Evolutionary conservation across 2,329 filamentous ascomycete genomes (phyloP).

Genomic region (Clarireedia monteithiana): DNA sequence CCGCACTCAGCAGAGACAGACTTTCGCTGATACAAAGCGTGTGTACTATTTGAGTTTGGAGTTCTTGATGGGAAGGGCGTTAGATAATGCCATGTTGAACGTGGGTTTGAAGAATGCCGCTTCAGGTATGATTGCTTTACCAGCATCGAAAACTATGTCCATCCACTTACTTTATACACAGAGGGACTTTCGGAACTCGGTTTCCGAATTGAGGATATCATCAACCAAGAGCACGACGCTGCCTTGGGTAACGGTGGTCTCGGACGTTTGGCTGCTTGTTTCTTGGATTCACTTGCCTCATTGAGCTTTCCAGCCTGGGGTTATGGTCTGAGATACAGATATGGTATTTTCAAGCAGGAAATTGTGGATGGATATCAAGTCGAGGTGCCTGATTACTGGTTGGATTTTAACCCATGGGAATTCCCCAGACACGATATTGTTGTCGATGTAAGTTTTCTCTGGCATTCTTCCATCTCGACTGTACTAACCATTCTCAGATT

Average conservation of each 20-base stretch:
- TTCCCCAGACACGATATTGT: slow-evolving; percentile 93
- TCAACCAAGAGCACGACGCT: slow-evolving; percentile 90
- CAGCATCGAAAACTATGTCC: slow-evolving; percentile 55
- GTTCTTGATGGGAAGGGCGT: slow-evolving; percentile 91
- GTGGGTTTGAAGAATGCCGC: slow-evolving; percentile 81
- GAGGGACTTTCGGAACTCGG: slow-evolving; percentile 83
- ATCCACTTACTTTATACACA: slow-evolving; percentile 31
- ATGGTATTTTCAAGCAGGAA: slow-evolving; percentile 99
- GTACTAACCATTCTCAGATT: slow-evolving; percentile 39
- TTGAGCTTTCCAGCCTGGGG: slow-evolving; percentile 97
- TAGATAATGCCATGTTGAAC: slow-evolving; percentile 99
- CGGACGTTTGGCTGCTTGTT: slow-evolving; percentile 89
- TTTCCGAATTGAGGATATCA: slow-evolving; percentile 94
- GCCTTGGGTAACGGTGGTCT: slow-evolving; percentile 94
- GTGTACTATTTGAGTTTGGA: slow-evolving; percentile 97
- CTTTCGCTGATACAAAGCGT: slow-evolving; percentile 81
- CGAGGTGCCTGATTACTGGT: slow-evolving; percentile 97
- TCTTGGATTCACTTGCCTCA: slow-evolving; percentile 90
- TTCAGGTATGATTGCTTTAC: slow-evolving; percentile 47
- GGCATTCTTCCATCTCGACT: slow-evolving; percentile 23
- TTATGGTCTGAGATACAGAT: slow-evolving; percentile 90
- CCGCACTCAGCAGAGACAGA: slow-evolving; percentile 94
- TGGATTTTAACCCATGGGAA: slow-evolving; percentile 99
- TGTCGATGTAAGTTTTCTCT: slow-evolving; percentile 57
- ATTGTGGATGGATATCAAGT: slow-evolving; percentile 98